Evolutionary conservation across 225 moss, liverwort and hornwort genomes (phyloP).

Genomic region (Ulota crispa): DNA sequence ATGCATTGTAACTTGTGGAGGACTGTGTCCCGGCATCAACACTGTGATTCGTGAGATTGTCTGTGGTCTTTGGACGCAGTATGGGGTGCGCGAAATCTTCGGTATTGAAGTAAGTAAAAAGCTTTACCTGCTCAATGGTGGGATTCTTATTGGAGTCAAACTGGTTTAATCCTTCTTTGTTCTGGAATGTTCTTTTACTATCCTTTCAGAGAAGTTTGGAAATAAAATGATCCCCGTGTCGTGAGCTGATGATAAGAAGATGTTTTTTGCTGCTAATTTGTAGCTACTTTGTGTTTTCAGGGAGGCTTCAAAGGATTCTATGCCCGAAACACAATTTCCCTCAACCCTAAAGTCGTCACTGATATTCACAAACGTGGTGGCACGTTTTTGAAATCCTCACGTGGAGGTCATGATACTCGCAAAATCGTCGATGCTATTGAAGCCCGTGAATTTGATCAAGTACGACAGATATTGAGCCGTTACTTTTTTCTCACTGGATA

Average conservation of each 20-base stretch:
- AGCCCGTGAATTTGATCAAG: constrained; percentile 61
- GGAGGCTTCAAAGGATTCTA: constrained; percentile 72
- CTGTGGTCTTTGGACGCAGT: constrained; percentile 65
- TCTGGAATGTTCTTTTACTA: neutral
- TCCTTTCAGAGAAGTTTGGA: neutral
- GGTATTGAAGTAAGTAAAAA: constrained; percentile 58
- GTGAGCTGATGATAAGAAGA: neutral
- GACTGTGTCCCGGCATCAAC: constrained; percentile 80
- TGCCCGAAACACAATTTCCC: constrained; percentile 40
- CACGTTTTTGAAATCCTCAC: constrained; percentile 60
- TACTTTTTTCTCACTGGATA: neutral
- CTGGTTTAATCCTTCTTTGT: neutral
- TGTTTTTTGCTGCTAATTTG: constrained; percentile 7
- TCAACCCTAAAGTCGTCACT: constrained; percentile 53
- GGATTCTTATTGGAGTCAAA: neutral
- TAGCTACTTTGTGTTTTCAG: constrained; percentile 8
- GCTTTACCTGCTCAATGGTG: neutral
- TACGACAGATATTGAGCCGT: neutral
- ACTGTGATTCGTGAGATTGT: constrained; percentile 84
- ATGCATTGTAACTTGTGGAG: constrained; percentile 82
- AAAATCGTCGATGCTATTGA: constrained; percentile 75
- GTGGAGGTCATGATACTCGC: constrained; percentile 63
- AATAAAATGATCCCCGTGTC: neutral
- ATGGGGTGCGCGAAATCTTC: constrained; percentile 63
- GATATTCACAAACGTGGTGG: constrained; percentile 79